Evolutionary conservation across 2,329 filamentous ascomycete genomes (phyloP), one percentile per base, ranked within the genome.

Genomic region (Nemania serpens): DNA sequence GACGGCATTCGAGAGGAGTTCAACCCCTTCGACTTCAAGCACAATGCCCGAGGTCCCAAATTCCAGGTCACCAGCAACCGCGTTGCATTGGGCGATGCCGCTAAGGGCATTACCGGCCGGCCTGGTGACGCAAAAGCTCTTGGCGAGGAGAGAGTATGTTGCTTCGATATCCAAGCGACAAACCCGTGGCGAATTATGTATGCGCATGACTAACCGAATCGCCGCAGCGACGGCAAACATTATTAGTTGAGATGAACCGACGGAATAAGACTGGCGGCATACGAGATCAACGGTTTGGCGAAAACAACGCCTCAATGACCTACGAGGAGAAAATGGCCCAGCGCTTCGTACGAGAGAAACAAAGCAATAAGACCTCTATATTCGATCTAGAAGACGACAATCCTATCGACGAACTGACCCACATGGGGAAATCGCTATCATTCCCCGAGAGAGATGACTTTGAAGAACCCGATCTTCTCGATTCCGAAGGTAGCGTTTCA

Each of bases 1-100:
- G 88, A 91, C 69, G 87, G 86, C 59, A 97, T 99, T 74, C 90
- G 95, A 73, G 93, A 98, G 72, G 90, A 93, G 68, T 98, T 98
- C 84, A 99, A 99, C 75, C 95, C 95, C 0, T 99, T 99, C 77
- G 95, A 99, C 73, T 86, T 97, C 74, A 96, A 96, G 77, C 87
- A 90, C 60, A 87, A 89, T 42, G 82, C 88, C 1, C 84, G 89
- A 61, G 90, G 88, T 0, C 88, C 88, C 58, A 98, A 98, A 71
- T 96, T 96, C 66, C 88, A 94, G 45, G 89, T 93, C 46, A 93
- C 91, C 0, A 93, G 84, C 55, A 86, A 85, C 65, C 84, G 85
- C 59, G 81, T 84, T 5, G 76, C 79, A 12, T 77, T 77, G 33
- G 79, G 79, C 51, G 80, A 80, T 71, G 79, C 81, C 29, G 79